Evolutionary conservation across 768 basidiomycete genomes (phyloP).

Genomic region (Boletus rex-veris): DNA sequence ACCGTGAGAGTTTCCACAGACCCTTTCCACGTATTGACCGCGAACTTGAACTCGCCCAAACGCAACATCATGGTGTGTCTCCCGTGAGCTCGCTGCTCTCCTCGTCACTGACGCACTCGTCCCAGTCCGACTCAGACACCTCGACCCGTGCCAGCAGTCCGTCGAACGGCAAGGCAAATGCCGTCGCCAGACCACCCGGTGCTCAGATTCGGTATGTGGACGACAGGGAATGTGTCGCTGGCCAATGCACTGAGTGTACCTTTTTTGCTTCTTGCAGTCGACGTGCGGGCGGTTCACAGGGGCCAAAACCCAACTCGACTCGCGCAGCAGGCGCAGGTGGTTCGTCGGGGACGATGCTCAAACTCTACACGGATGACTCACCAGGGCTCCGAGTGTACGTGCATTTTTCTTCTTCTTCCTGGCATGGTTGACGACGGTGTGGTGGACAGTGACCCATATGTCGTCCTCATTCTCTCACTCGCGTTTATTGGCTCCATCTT

Average conservation of each 20-base stretch:
- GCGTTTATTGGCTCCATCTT: conserved; percentile 98
- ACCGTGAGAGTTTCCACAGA: conserved; percentile 7
- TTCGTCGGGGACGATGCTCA: conserved; percentile 97
- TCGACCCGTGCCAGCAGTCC: conserved; percentile 42
- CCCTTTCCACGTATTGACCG: conserved; percentile 8
- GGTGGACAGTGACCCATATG: conserved; percentile 80
- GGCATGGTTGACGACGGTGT: conserved; percentile 1
- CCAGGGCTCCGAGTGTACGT: conserved; percentile 96
- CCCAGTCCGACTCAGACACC: conserved; percentile 81
- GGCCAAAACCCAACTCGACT: conserved; percentile 74
- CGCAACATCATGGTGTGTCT: conserved; percentile 31
- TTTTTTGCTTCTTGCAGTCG: conserved; percentile 43
- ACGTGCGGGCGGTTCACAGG: conserved; percentile 65
- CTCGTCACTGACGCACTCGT: not conserved
- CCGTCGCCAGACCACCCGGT: conserved; percentile 71
- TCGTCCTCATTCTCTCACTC: conserved; percentile 91
- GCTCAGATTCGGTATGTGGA: conserved; percentile 72
- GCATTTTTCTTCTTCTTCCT: not conserved
- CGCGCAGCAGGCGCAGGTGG: conserved; percentile 95
- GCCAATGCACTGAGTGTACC: not conserved
- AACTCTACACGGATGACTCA: conserved; percentile 97
- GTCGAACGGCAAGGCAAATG: conserved; percentile 40
- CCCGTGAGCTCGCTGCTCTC: not conserved
- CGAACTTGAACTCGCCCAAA: conserved; percentile 6
- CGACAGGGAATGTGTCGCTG: not conserved